phyloP scores from a whole-genome alignment of 805 yeast species.

The Debaryomyces hansenii region DNA sequence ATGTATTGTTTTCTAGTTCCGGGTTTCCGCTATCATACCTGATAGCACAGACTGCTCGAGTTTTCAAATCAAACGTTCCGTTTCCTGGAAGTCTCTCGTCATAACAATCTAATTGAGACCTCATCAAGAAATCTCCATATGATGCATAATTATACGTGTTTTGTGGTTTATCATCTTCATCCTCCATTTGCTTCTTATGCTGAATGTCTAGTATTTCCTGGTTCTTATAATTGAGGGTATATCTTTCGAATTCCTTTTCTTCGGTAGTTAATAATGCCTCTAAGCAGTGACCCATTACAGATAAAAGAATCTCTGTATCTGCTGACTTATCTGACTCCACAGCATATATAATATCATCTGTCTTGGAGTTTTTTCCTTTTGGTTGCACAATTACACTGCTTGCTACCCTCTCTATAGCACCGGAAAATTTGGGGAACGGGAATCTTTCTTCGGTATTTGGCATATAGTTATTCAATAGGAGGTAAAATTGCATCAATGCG shows the following conservation, averaged over 20 bases:
- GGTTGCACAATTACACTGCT: slow-evolving; percentile 51
- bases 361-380: slow-evolving; percentile 30
- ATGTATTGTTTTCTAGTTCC: slow-evolving; percentile 56
- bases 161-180: slow-evolving; percentile 11
- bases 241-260: slow-evolving; percentile 48
- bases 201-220: slow-evolving; percentile 1
- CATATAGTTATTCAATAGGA: slow-evolving; percentile 51
- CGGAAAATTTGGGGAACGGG: slow-evolving; percentile 41
- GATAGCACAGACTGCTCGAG: slow-evolving; percentile 86
- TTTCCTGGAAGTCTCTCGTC: slow-evolving; percentile 80
- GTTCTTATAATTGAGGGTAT: slow-evolving; percentile 21
- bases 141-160: slow-evolving; percentile 69
- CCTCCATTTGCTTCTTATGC: slow-evolving; percentile 3
- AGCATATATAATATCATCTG: slow-evolving; percentile 46
- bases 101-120: slow-evolving; percentile 89
- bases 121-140: slow-evolving; percentile 67
- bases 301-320: slow-evolving; percentile 65
- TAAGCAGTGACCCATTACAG: slow-evolving; percentile 74
- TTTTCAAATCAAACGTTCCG: slow-evolving; percentile 89
- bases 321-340: slow-evolving; percentile 70
- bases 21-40: slow-evolving; percentile 72
- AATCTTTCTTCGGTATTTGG: slow-evolving; percentile 22
- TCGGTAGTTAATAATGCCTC: slow-evolving; percentile 73
- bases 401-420: slow-evolving; percentile 47
- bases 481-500: slow-evolving; percentile 71